These are phyloP conservation scores for Eimeria necatrix DNA, from an alignment of 169 alveolate species.

Conservation along the genomic window DNA sequence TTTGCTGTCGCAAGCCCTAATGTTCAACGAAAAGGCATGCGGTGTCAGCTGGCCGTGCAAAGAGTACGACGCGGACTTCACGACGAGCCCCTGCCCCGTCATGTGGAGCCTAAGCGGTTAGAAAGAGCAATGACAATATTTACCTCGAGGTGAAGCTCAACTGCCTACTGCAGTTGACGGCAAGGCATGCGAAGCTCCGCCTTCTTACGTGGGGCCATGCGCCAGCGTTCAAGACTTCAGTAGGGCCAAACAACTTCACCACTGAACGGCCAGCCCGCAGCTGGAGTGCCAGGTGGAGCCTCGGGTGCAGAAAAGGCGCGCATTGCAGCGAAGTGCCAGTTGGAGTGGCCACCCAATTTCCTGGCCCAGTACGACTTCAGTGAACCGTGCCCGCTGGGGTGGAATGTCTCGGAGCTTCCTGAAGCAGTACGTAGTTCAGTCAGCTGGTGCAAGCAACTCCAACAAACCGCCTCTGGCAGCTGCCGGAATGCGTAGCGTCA, in stretches of 20 bases:
- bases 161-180: conserved; percentile 66
- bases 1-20: not conserved
- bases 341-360: conserved; percentile 65
- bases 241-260: not conserved
- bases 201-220: conserved; percentile 78
- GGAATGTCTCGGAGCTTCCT: conserved; percentile 32
- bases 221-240: conserved; percentile 51
- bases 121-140: not conserved
- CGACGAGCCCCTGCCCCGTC: conserved; percentile 61
- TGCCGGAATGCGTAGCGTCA: conserved; percentile 72
- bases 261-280: not conserved
- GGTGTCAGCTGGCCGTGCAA: conserved; percentile 78
- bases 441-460: not conserved
- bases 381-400: conserved; percentile 77
- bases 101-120: conserved; percentile 71
- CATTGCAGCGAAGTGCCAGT: conserved; percentile 52
- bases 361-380: conserved; percentile 57
- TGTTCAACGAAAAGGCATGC: conserved; percentile 19
- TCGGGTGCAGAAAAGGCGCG: conserved; percentile 63
- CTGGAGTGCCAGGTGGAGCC: not conserved
- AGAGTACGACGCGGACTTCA: conserved; percentile 58
- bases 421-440: not conserved
- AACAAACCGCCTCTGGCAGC: not conserved
- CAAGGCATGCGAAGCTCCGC: conserved; percentile 78
- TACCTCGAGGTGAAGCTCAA: not conserved